Evolutionary conservation across 2,329 filamentous ascomycete species (phyloP), one percentile per base, ranked within the genome.

Genomic region (Hypocreales sp.): DNA sequence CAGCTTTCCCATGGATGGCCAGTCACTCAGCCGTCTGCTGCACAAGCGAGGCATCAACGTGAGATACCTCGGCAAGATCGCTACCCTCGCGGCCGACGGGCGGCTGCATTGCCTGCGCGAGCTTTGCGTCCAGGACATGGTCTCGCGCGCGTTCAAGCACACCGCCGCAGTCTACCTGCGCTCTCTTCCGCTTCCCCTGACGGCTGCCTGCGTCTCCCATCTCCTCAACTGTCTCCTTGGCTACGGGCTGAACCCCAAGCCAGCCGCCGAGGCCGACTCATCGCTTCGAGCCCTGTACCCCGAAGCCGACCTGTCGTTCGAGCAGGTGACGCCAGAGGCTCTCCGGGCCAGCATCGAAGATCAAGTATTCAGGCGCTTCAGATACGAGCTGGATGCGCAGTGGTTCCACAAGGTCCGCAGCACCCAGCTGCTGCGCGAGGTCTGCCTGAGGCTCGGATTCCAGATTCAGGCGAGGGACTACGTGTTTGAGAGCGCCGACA

Each of bases 1-100:
- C 39, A 90, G 87, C 43, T 95, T 95, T 61, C 90, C 90, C 9
- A 94, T 95, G 83, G 92, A 98, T 43, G 90, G 90, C n/a, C 72
- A 80, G 45, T 94, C 87, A 13, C 64, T 98, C 32, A 82, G 79
- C 42, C 74, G 76, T 38, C 69, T 94, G 27, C 65, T 98, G 46
- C 90, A 98, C 62, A 93, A 93, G 64, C 81, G 87, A 22, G 90
- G 90, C 56, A 86, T 98, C 60, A 98, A 98, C 58, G 69, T 95
- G 35, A 73, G 92, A 45, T 98, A 98, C 51, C 67, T 95, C n/a
- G 90, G 90, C 38, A 79, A 75, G 52, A 56, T 98, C 35, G 79
- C 82, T 9, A 61, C 69, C 32, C 64, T 80, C 27, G 72, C 78
- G 40, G 68, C 70, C 38, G 77, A 77, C 30, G 64, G 71, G 29